Evolutionary conservation across 1,139 yeast species (phyloP), one percentile per base, ranked within the genome.

Genomic region (Sugiyamaella paludigena): DNA sequence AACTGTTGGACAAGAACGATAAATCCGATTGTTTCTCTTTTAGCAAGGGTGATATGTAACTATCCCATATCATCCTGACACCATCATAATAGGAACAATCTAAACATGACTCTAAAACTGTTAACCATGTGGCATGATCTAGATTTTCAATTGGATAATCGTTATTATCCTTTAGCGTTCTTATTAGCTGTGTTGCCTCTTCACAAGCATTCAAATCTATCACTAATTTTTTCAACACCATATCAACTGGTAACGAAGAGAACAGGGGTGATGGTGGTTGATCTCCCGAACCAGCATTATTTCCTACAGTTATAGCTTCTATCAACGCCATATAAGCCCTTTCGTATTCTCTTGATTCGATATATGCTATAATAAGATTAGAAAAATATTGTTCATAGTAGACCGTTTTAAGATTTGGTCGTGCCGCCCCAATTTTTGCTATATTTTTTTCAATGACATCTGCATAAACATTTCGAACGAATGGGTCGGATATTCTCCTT

Each of bases 401-500:
- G 24, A 19, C 5, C 5, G 24, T 4, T 19, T 19, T 19, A 19
- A 19, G 24, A 19, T 19, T 19, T 3, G 24, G 24, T 19, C 24
- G 24, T 19, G 24, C 5, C 5, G 24, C 5, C 5, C 5, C 5
- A 5, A 19, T 19, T 19, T 19, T 5, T 19, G 24, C 24, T 19
- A 19, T 19, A 5, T 19, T 4, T 5, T 19, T 19, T 19, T 19
- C 15, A 11, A 13, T 33, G 7, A 12, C 15, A 41, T 37, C 27
- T 40, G 30, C 19, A 35, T 47, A 48, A 2, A 36, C 49, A 2
- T 30, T n/a, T 37, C 55, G 27, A 8, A 43, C 37, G 31, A 45
- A 54, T 7, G 55, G 48, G 34, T 54, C 51, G 5, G 40, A 15
- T 2, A 43, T 35, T 26, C 36, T 39, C 37, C 51, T 37, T 12